phyloP scores from a whole-genome alignment of 2,329 filamentous ascomycete species.

The Ophiostoma sp. region DNA sequence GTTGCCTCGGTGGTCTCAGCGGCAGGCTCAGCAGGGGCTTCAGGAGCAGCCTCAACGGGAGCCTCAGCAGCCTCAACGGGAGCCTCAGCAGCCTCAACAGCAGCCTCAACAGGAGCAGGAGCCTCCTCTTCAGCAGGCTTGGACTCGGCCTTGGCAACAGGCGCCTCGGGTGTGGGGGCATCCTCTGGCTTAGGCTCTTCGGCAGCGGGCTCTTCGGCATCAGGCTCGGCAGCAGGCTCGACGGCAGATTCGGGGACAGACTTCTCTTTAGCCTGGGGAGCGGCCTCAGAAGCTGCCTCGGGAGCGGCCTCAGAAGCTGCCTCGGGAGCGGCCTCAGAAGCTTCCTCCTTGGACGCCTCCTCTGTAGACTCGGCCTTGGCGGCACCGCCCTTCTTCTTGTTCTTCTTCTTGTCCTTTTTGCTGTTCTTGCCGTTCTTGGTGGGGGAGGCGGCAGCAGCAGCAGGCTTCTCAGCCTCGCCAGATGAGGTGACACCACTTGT shows the following conservation, averaged over 20 bases:
- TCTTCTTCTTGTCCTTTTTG: conserved; percentile 28
- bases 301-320: neutral
- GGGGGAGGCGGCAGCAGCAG: neutral
- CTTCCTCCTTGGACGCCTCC: neutral
- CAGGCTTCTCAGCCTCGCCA: conserved; percentile 8
- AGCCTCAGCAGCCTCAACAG: neutral
- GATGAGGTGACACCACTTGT: conserved; percentile 4
- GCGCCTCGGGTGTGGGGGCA: too few relatives aligned
- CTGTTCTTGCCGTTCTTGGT: conserved; percentile 28
- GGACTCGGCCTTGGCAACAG: neutral
- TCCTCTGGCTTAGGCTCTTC: neutral
- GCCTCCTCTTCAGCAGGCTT: neutral
- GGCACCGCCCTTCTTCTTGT: conserved; percentile 25
- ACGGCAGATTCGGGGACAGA: too few relatives aligned
- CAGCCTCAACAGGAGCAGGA: neutral
- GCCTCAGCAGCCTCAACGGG: neutral
- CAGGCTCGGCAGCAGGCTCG: neutral
- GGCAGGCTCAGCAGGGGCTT: neutral
- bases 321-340: neutral
- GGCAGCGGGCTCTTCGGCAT: neutral
- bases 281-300: neutral
- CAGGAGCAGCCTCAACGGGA: neutral
- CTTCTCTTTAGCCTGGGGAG: neutral
- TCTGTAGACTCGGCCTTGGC: neutral
- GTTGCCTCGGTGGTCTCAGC: neutral